Base-by-base conservation (phyloP, 495 filamentous ascomycete genomes). In the Xylaria nigripes region DNA sequence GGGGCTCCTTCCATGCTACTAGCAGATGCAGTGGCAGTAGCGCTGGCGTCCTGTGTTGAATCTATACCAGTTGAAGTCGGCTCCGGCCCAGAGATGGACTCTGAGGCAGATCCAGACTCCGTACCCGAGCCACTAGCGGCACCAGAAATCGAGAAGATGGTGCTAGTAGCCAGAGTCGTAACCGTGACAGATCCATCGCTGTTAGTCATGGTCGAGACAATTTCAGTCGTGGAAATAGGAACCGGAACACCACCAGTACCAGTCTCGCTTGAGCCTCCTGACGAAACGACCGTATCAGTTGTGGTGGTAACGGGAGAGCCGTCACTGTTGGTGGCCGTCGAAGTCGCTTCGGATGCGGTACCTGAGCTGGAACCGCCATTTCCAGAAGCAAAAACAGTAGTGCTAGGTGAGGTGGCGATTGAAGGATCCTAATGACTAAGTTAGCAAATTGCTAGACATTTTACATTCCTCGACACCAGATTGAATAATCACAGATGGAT, bases 61-160 rank as follows among this genome's bases (percentile, higher is more conserved):
- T 54, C 64, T 50, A 63, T 60, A 34, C 68, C 62, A 34, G 68
- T 68, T 48, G 68, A 53, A 19, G 65, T 46, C 13, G 64, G 59
- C 55, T 59, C 51, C 7, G 59, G 63, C 38, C 56, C 61, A 22
- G 18, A 57, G 8, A 53, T 63, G 25, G 56, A 49, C 40, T 42
- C 56, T 19, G 50, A 60, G 22, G 54, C 50, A 52, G 55, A 63
- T 55, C 43, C 60, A 21, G 62, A 62, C 30, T 55, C 51, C 10
- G 60, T 43, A 18, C 57, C 61, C 44, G 66, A 60, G 56, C 24
- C 29, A 29, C 9, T 47, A 19, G 64, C 49, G 42, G 47, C 22
- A 24, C n/a, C 60, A 36, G 44, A 32, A 38, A 50, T 45, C 40
- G 61, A 53, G 44, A 47, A 55, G 41, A 63, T 56, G 24, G 60